These are phyloP conservation scores for Talaromyces sp. DNA, from an alignment of 2,329 filamentous ascomycete genomes.

Conservation along the genomic window DNA sequence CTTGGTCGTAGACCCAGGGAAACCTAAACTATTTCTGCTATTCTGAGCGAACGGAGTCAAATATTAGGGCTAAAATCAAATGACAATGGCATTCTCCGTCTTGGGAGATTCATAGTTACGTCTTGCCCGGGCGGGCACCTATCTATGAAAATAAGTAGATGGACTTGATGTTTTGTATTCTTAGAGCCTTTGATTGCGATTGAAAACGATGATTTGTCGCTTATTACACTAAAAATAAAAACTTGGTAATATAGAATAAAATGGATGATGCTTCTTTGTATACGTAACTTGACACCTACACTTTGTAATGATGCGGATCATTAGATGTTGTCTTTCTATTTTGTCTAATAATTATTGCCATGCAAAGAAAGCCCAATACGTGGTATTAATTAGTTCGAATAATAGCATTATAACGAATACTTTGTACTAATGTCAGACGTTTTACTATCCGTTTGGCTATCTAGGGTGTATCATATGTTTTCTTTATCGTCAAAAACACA, in stretches of 20 bases:
- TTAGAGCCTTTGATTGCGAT: neutral
- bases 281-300: too few species aligned
- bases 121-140: too few species aligned
- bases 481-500: too few species aligned
- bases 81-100: neutral
- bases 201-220: neutral
- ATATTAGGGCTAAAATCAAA: neutral
- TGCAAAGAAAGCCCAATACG: neutral
- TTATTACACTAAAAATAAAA: neutral
- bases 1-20: neutral
- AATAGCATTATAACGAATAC: neutral
- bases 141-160: too few species aligned
- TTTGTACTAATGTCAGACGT: neutral
- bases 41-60: neutral
- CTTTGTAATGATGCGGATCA: neutral
- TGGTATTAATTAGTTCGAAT: neutral
- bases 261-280: neutral
- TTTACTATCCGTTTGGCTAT: neutral
- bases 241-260: neutral
- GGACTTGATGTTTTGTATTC: neutral
- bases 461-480: too few species aligned
- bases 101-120: neutral
- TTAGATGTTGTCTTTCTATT: neutral
- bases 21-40: neutral
- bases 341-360: neutral